Evolutionary conservation across 2,329 filamentous ascomycete genomes (phyloP).

Genomic region (Trichoderma atrobrunneum): DNA sequence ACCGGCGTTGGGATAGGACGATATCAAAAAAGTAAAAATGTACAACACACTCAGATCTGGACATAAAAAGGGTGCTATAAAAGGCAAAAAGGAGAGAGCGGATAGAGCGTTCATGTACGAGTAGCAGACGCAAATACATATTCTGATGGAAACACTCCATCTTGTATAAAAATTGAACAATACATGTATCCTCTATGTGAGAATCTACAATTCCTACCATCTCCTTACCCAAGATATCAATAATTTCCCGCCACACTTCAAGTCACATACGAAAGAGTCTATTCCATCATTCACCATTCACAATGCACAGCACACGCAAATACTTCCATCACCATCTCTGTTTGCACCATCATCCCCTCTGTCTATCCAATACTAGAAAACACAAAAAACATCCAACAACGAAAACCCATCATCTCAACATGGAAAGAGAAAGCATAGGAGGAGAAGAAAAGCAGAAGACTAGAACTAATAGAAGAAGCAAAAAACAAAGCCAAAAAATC

Average conservation of each 20-base stretch:
- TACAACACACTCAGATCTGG: conserved; percentile 2
- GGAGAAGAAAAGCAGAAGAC: background rate
- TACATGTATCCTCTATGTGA: background rate
- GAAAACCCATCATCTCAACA: conserved; percentile 6
- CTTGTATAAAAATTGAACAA: background rate
- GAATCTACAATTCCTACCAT: background rate
- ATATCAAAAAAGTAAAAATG: background rate
- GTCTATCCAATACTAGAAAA: conserved; percentile 19
- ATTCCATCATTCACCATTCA: background rate
- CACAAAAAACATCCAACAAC: conserved; percentile 16
- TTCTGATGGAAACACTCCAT: background rate
- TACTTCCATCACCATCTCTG: conserved; percentile 13
- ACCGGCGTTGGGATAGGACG: background rate
- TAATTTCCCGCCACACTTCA: background rate
- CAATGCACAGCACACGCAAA: no score
- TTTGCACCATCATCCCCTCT: conserved; percentile 17
- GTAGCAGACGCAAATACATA: background rate
- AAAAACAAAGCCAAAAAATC: conserved; percentile 13
- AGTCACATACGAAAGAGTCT: background rate
- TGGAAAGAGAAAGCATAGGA: conserved; percentile 1
- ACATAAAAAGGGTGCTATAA: background rate
- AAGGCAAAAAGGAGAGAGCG: background rate
- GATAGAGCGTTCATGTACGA: background rate
- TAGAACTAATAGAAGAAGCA: conserved; percentile 2
- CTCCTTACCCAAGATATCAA: background rate